Percentiles rank a stretch among this genome's conserved stretches.
Conservation (phyloP, 108 stramenopile species). For the Seminavis robusta region DNA sequence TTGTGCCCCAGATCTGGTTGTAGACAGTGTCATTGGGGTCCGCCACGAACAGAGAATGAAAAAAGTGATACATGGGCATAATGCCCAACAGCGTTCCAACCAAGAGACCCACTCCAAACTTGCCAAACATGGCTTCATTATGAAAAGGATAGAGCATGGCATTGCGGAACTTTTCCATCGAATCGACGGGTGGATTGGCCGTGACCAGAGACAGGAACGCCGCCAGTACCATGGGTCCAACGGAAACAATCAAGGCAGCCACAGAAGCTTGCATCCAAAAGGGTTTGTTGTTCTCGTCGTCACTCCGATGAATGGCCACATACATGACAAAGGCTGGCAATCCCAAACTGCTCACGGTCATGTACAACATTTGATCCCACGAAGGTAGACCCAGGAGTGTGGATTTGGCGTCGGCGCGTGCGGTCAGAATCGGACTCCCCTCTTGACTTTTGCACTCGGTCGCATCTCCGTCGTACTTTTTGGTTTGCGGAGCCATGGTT, state of each 20-base stretch:
- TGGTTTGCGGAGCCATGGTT: not conserved
- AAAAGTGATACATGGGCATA: not conserved
- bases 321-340: no score
- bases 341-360: no score
- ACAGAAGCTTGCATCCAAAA: not conserved
- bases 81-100: constrained; percentile 9
- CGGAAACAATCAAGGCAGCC: constrained; percentile 6
- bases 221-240: constrained; percentile 10
- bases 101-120: constrained; percentile 8
- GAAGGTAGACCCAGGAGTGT: not conserved
- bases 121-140: constrained; percentile 2
- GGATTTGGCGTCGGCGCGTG: constrained; percentile 11
- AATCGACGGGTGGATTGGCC: not conserved
- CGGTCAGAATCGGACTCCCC: not conserved
- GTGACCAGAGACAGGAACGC: not conserved
- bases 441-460: not conserved
- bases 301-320: not conserved
- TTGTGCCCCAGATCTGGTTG: no score
- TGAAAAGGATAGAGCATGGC: constrained; percentile 9
- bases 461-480: not conserved
- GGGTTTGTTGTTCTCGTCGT: not conserved
- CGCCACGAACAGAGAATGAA: no score
- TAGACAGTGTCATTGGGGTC: no score
- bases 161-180: not conserved
- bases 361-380: no score